These are phyloP conservation scores for Phoma sp. DNA, from an alignment of 2,329 filamentous ascomycete genomes.

Conservation along the genomic window DNA sequence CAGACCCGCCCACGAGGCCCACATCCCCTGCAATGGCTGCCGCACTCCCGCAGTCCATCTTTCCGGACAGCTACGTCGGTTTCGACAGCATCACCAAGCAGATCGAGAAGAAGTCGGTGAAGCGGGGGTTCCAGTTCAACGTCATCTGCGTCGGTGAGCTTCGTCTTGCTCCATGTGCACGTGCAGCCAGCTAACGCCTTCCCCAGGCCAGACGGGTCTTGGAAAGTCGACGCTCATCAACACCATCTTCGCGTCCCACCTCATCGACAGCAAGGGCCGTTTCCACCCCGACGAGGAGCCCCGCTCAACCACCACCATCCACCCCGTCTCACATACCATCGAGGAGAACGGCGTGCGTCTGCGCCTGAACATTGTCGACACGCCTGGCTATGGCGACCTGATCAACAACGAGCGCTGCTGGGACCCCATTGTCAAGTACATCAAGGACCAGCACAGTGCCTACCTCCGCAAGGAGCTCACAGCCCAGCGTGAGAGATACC, in stretches of 20 bases:
- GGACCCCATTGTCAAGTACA: constrained; percentile 99
- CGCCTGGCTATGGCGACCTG: constrained; percentile 95
- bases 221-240: constrained; percentile 99
- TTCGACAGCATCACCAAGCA: constrained; percentile 99
- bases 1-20: constrained; percentile 31
- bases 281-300: constrained; percentile 90
- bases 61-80: constrained; percentile 97
- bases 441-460: constrained; percentile 99
- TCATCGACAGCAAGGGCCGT: constrained; percentile 98
- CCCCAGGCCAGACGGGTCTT: constrained; percentile 90
- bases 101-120: constrained; percentile 99
- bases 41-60: constrained; percentile 68
- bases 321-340: constrained; percentile 97
- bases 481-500: constrained; percentile 97
- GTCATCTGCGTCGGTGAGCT: constrained; percentile 97
- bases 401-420: constrained; percentile 99
- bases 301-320: constrained; percentile 96
- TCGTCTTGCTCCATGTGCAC: neutral
- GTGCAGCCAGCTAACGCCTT: constrained; percentile 11
- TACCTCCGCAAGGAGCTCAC: constrained; percentile 99
- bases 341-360: constrained; percentile 99
- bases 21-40: constrained; percentile 63
- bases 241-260: constrained; percentile 99
- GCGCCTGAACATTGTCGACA: constrained; percentile 98
- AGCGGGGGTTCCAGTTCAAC: constrained; percentile 99